These are phyloP conservation scores for Backusella sp. DNA, from an alignment of 192 early-diverging fungal species.

Conservation along the genomic window DNA sequence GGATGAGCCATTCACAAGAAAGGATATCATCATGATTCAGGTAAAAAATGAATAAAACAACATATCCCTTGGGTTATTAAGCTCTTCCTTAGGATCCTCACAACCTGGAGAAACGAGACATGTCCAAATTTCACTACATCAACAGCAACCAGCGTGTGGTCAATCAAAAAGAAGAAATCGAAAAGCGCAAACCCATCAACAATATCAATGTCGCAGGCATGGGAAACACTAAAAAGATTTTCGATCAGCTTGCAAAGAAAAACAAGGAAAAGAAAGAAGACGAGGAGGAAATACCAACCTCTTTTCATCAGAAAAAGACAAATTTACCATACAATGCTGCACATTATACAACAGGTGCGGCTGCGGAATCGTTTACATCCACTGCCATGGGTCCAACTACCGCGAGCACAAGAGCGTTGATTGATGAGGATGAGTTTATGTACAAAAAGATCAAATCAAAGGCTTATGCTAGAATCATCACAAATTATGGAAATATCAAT, in stretches of 20 bases:
- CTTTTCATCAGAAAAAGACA: slow-evolving; percentile 41
- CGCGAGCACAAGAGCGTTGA: slow-evolving; percentile 61
- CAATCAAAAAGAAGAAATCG: slow-evolving; percentile 47
- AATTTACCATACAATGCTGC: slow-evolving; percentile 73
- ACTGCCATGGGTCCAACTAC: slow-evolving; percentile 76
- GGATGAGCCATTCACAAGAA: slow-evolving; percentile 81
- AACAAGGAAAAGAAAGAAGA: slow-evolving; percentile 31
- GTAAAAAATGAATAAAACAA: slow-evolving; percentile 19
- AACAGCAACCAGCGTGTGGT: slow-evolving; percentile 65
- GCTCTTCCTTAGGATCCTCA: slow-evolving; percentile 62
- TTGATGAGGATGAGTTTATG: slow-evolving; percentile 89
- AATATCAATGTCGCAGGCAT: slow-evolving; percentile 67
- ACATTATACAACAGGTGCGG: slow-evolving; percentile 75
- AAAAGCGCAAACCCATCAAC: slow-evolving; percentile 51
- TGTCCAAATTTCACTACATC: slow-evolving; percentile 73
- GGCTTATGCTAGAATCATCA: slow-evolving; percentile 74
- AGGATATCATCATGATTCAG: slow-evolving; percentile 89
- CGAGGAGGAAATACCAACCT: background rate
- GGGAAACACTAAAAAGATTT: slow-evolving; percentile 54
- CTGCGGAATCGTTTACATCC: slow-evolving; percentile 85
- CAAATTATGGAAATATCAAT: slow-evolving; percentile 81
- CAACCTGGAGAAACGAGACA: slow-evolving; percentile 61
- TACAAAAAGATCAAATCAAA: slow-evolving; percentile 80
- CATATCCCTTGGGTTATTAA: too few species aligned
- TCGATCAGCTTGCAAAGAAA: slow-evolving; percentile 49